Evolutionary conservation across 2,329 filamentous ascomycete genomes (phyloP).

Genomic region (Aureobasidium sp.): DNA sequence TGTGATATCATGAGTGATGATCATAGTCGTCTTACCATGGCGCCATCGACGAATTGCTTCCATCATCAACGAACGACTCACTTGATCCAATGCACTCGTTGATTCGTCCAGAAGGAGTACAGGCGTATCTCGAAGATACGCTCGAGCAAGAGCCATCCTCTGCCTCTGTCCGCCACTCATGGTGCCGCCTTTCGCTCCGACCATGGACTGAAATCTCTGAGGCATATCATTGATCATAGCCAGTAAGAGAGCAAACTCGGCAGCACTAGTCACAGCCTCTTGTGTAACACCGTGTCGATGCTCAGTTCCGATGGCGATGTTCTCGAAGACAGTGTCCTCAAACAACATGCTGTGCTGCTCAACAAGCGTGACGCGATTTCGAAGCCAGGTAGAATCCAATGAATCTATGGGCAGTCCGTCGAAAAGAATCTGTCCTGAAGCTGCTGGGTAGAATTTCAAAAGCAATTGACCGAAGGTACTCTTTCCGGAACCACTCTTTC

Average conservation of each 20-base stretch:
- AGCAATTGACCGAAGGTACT: conserved; percentile 80
- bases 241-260: conserved; percentile 61
- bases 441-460: conserved; percentile 66
- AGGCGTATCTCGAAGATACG: conserved; percentile 66
- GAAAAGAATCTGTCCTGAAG: conserved; percentile 58
- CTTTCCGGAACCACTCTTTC: conserved; percentile 84
- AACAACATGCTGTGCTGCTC: conserved; percentile 80
- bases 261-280: conserved; percentile 55
- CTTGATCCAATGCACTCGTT: conserved; percentile 77
- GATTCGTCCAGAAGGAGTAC: conserved; percentile 84
- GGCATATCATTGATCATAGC: conserved; percentile 61
- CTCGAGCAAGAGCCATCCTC: conserved; percentile 71
- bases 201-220: conserved; percentile 60
- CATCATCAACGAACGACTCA: conserved; percentile 61
- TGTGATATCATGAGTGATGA: conserved; percentile 84
- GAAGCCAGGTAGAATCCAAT: conserved; percentile 64
- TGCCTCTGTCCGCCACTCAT: conserved; percentile 84
- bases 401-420: conserved; percentile 57
- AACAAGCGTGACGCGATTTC: conserved; percentile 69
- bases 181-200: conserved; percentile 62
- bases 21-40: conserved; percentile 73
- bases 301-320: conserved; percentile 65
- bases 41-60: conserved; percentile 72
- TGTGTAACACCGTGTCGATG: conserved; percentile 43
- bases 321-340: conserved; percentile 68